These are phyloP conservation scores for Fusarium phyllophilum DNA, from an alignment of 2,329 filamentous ascomycete genomes.

Conservation along the genomic window DNA sequence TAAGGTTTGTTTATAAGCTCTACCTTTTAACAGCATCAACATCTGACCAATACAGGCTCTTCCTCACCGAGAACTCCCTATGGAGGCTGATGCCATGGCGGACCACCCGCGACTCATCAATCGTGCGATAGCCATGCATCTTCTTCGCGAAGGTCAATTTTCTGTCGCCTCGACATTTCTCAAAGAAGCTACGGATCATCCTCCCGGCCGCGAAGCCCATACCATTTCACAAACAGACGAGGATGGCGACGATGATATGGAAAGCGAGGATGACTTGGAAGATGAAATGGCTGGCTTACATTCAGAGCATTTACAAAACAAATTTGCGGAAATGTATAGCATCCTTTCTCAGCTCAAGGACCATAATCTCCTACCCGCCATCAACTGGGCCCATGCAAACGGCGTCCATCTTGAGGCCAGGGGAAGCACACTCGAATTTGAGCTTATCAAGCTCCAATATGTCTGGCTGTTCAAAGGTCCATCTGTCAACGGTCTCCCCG, in stretches of 20 bases:
- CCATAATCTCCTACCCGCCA: constrained; percentile 82
- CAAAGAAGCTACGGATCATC: constrained; percentile 68
- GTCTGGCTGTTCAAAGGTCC: constrained; percentile 84
- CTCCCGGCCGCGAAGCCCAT: constrained; percentile 35
- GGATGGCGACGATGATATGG: constrained; percentile 50
- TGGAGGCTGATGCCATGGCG: constrained; percentile 82
- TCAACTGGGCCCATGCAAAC: constrained; percentile 83
- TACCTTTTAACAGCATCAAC: background rate
- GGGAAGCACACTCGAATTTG: constrained; percentile 94
- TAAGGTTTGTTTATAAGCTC: constrained; percentile 63
- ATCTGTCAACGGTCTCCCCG: constrained; percentile 63
- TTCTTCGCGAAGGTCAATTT: constrained; percentile 94
- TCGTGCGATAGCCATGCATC: constrained; percentile 94
- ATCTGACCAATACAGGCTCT: constrained; percentile 47
- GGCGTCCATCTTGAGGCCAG: constrained; percentile 77
- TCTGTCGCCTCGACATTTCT: constrained; percentile 87
- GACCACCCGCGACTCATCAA: constrained; percentile 83
- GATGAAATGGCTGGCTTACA: constrained; percentile 43
- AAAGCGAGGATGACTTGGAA: constrained; percentile 44
- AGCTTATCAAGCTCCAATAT: constrained; percentile 89
- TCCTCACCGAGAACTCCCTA: constrained; percentile 71
- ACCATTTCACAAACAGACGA: constrained; percentile 41
- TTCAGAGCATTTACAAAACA: constrained; percentile 71
- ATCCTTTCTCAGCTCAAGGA: constrained; percentile 83
- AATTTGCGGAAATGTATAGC: constrained; percentile 90